These are phyloP conservation scores for Diphasiastrum complanatum DNA, from an alignment of 83 land plant species.

Conservation along the genomic window DNA sequence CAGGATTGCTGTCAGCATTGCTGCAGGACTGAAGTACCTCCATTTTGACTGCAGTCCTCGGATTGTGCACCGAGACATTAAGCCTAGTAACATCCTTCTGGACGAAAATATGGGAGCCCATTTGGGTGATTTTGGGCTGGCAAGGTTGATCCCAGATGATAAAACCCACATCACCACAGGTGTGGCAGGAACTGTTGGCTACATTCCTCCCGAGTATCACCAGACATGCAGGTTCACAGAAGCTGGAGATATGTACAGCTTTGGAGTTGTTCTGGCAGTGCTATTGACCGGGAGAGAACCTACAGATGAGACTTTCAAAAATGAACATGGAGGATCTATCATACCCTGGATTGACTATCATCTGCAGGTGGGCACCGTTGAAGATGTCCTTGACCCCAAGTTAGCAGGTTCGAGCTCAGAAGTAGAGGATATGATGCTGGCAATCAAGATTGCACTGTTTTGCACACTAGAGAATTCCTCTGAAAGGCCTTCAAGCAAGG, in stretches of 20 bases:
- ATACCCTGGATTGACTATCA: too few relatives aligned
- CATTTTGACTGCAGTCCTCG: conserved; percentile 38
- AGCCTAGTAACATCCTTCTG: conserved; percentile 27
- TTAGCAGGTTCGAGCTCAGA: too few relatives aligned
- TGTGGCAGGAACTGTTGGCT: conserved; percentile 28
- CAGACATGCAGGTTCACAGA: conserved; percentile 18
- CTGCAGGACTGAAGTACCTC: conserved; percentile 65
- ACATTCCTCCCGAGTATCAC: conserved; percentile 31
- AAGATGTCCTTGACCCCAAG: too few relatives aligned
- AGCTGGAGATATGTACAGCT: conserved; percentile 28
- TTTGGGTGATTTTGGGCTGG: conserved; percentile 29
- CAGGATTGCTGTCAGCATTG: conserved; percentile 49
- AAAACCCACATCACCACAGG: conserved; percentile 28
- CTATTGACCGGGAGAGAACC: conserved; percentile 16
- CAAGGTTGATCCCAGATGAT: conserved; percentile 13
- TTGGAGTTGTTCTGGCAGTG: conserved; percentile 19
- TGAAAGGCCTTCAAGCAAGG: too few relatives aligned
- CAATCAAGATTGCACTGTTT: too few relatives aligned
- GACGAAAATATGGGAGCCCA: conserved; percentile 24
- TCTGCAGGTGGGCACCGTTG: too few relatives aligned
- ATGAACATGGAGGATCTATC: too few relatives aligned
- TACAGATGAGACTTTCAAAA: conserved; percentile 9
- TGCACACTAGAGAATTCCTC: too few relatives aligned
- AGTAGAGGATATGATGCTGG: too few relatives aligned
- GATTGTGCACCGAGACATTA: too few relatives aligned